Base-by-base conservation (phyloP, 2,329 filamentous ascomycete species). In the Coleophoma eucalyptorum region DNA sequence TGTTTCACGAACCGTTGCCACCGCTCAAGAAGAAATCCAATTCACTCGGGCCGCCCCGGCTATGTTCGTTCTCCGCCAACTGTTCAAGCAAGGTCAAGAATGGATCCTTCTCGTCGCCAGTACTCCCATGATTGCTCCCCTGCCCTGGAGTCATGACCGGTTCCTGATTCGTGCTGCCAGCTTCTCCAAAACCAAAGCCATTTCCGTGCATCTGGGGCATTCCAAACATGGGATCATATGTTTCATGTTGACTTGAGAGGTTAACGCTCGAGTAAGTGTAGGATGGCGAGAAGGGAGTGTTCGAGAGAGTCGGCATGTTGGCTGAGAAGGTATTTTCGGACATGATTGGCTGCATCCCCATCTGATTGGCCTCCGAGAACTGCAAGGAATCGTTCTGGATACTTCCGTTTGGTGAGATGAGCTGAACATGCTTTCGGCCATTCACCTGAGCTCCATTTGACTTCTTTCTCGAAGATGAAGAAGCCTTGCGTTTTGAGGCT, bases 41-140 rank as follows among this genome's bases (percentile, higher is more conserved):
- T 63, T 93, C 89, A 57, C 79, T 86, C 12, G 86, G 86, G 10
- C 84, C 80, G 0, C 85, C 87, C 47, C 80, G 74, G 40, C 76
- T 75, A 48, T 87, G 80, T 67, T 93, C 89, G 61, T 90, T 91
- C 67, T 94, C 89, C 0, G 89, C 89, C 52, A 94, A 75, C 69
- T 94, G 89, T 65, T 94, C 89, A 34, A 94, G 71, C 40, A 94
- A 69, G 54, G 81, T 88, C 38, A 94, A 68, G 63, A 95, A 94
- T 0, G 89, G 89, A 62, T 94, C 90, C 59, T 89, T 91, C 58
- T 93, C 89, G 18, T 84, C 78, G 2, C 72, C 75, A 0, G 74
- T 74, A 51, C 76, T 78, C 10, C 72, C 76, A 40, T 73, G 73
- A 49, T 74, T 73, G 62, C 78, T 81, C 55, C 71, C 70, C 2